phyloP scores from a whole-genome alignment of 2,329 filamentous ascomycete genomes.

The Trichoderma sp. region DNA sequence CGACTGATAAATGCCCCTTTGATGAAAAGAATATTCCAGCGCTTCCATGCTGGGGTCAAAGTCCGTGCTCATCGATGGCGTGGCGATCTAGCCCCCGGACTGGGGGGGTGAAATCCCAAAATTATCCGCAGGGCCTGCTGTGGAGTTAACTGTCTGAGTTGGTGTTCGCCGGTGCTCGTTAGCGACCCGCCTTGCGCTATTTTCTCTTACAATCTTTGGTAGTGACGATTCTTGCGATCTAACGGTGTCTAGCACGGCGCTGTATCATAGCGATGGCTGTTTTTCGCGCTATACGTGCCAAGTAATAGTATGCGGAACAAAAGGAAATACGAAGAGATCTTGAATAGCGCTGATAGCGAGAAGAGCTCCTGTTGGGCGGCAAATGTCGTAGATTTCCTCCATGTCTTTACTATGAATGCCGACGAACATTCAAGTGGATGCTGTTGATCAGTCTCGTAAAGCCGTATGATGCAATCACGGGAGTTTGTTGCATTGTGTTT shows the following conservation, averaged over 20 bases:
- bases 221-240: neutral
- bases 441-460: neutral
- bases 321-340: neutral
- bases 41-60: constrained; percentile 13
- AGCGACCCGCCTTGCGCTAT: constrained; percentile 12
- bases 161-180: neutral
- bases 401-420: neutral
- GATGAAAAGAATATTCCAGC: constrained; percentile 19
- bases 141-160: neutral
- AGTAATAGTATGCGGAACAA: neutral
- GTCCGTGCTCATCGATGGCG: constrained; percentile 19
- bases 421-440: neutral
- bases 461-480: neutral
- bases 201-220: neutral
- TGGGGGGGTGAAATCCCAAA: constrained; percentile 18
- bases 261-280: neutral
- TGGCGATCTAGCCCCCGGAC: constrained; percentile 22
- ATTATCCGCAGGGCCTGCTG: constrained; percentile 22
- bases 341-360: neutral
- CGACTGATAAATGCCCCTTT: neutral
- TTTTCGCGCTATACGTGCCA: neutral
- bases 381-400: neutral
- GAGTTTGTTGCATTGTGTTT: neutral
- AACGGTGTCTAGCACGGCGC: neutral
- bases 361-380: neutral